Evolutionary conservation across 495 filamentous ascomycete species (phyloP), one percentile per base, ranked within the genome.

Genomic region (Aspergillus egyptiacus): DNA sequence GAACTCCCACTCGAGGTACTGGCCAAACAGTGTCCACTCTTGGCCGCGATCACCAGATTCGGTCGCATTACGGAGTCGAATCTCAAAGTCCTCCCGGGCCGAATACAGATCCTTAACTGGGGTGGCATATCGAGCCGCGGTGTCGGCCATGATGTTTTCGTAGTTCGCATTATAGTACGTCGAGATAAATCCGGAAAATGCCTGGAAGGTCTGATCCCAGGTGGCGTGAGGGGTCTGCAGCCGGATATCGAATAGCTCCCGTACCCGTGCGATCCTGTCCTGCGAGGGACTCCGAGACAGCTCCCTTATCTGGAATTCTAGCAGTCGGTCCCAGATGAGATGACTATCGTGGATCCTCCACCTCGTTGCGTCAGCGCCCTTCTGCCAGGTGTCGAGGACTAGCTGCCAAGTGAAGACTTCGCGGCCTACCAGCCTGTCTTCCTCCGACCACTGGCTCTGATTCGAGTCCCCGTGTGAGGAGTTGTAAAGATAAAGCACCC

Each of bases 1-100:
- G 46, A 83, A 68, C 70, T 98, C 93, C 85, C 85, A 95, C 18
- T 86, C 79, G 15, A 96, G 71, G 58, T 98, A 98, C 50, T 90
- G 79, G 17, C 66, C 63, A 68, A 81, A 86, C n/a, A 73, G 67
- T 15, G 64, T 55, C 68, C 76, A 83, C 52, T 84, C 71, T 2
- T 71, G 71, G 5, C 73, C 72, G 22, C 66, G 61, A 45, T 91
- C 84, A 39, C 72, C 72, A 3, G 78, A 66, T 50, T 81, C 73
- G 22, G 63, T 54, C 17, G 83, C 85, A 40, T 76, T 72, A 34
- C 69, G 74, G 28, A 96, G 68, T 41, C 75, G 75, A 43, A 82
- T 61, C 67, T 98, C 93, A 55, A 80, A 81, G 10, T 75, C 67
- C 56, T 91, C 87, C 24, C 93, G 82, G 30, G 75, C 54, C 3